Evolutionary conservation across 371 early-diverging fungal species (phyloP).

Genomic region (Lichtheimia ornata): DNA sequence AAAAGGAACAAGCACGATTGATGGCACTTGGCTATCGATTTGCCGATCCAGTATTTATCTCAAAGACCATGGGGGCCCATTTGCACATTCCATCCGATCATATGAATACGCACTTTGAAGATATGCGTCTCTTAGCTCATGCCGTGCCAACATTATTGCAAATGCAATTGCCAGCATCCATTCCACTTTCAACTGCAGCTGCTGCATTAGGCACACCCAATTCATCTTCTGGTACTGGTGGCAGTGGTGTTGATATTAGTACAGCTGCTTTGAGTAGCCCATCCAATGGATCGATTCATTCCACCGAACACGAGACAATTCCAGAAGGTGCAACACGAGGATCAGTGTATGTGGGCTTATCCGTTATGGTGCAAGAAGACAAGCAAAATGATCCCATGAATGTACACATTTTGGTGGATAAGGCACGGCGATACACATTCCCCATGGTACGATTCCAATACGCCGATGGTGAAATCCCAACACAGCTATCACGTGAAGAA

Average conservation of each 20-base stretch:
- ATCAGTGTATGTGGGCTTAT: constrained; percentile 33
- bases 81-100: constrained; percentile 38
- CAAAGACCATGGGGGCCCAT: constrained; percentile 39
- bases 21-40: constrained; percentile 42
- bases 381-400: constrained; percentile 11
- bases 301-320: not conserved
- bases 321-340: constrained; percentile 5
- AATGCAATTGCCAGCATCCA: not conserved
- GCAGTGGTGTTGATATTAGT: not conserved
- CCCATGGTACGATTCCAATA: constrained; percentile 36
- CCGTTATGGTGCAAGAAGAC: constrained; percentile 33
- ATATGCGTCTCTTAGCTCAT: constrained; percentile 35
- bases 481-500: constrained; percentile 17
- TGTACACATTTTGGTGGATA: constrained; percentile 32
- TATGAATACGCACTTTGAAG: constrained; percentile 31
- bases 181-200: not conserved
- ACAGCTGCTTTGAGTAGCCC: not conserved
- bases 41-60: constrained; percentile 40
- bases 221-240: not conserved
- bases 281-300: not conserved
- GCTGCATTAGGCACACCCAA: not conserved
- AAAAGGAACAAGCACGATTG: constrained; percentile 27
- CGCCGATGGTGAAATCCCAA: constrained; percentile 14
- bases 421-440: constrained; percentile 27
- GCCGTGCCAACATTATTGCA: constrained; percentile 4